These are phyloP conservation scores for Dactylellina parvicollis DNA, from an alignment of 2,329 filamentous ascomycete genomes.

Conservation along the genomic window DNA sequence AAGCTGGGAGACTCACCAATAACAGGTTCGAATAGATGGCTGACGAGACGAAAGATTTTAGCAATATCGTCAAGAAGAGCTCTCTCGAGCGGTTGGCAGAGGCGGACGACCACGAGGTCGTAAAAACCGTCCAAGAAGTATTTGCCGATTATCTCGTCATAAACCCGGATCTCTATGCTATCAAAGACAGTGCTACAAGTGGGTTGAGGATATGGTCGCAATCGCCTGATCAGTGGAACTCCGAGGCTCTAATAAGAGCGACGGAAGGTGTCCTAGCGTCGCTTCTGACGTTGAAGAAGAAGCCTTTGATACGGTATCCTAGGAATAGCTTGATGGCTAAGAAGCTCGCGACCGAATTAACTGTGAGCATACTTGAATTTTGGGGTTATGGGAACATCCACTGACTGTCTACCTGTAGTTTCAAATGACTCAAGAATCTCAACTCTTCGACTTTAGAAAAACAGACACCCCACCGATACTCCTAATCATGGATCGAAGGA, in stretches of 20 bases:
- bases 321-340: constrained; percentile 89
- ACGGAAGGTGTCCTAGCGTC: constrained; percentile 87
- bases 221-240: constrained; percentile 87
- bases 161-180: constrained; percentile 89
- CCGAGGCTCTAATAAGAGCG: constrained; percentile 83
- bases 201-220: constrained; percentile 75
- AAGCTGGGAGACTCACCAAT: not conserved
- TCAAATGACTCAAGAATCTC: constrained; percentile 92
- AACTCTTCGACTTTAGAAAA: constrained; percentile 94
- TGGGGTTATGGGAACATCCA: not conserved
- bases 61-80: constrained; percentile 97
- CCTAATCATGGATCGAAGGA: constrained; percentile 86
- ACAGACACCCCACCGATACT: constrained; percentile 94
- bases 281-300: constrained; percentile 92
- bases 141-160: constrained; percentile 96
- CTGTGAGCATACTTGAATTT: constrained; percentile 6
- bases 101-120: constrained; percentile 96
- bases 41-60: constrained; percentile 72
- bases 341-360: constrained; percentile 89
- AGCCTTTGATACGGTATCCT: constrained; percentile 90
- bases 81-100: constrained; percentile 92
- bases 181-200: constrained; percentile 61
- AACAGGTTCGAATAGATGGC: not conserved
- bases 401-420: constrained; percentile 68
- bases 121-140: constrained; percentile 91